Conservation (phyloP, 2,329 filamentous ascomycete genomes). For the Trichoderma simmonsii region DNA sequence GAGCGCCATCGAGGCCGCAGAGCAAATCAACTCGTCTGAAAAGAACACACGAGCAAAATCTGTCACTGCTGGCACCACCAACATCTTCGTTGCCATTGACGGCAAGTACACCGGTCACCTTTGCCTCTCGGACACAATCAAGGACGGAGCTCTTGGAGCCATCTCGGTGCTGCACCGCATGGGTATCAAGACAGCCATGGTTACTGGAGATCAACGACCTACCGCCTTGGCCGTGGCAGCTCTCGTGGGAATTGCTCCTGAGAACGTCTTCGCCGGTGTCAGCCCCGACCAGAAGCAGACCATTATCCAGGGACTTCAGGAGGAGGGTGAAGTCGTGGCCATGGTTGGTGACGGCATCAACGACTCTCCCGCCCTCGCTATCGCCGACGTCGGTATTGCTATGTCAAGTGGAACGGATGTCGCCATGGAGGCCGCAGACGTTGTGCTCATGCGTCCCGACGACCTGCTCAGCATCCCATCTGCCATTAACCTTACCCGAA, state of each 20-base stretch:
- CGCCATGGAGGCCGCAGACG: conserved; percentile 93
- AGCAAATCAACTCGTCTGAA: conserved; percentile 52
- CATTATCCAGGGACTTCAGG: conserved; percentile 76
- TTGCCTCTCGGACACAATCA: conserved; percentile 85
- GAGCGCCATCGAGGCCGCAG: conserved; percentile 61
- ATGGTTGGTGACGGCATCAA: conserved; percentile 99
- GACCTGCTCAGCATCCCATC: conserved; percentile 92
- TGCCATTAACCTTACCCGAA: conserved; percentile 73
- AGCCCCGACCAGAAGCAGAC: conserved; percentile 87
- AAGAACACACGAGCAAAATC: conserved; percentile 30
- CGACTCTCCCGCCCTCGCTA: conserved; percentile 91
- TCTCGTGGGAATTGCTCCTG: conserved; percentile 72
- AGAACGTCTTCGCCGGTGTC: conserved; percentile 80
- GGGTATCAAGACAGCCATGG: conserved; percentile 83
- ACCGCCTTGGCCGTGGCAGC: conserved; percentile 82
- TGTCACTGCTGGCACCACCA: conserved; percentile 65
- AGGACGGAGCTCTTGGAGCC: conserved; percentile 76
- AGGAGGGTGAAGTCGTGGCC: conserved; percentile 71
- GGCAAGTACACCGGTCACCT: conserved; percentile 76
- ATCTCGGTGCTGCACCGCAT: conserved; percentile 80
- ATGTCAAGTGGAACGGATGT: conserved; percentile 93
- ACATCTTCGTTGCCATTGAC: conserved; percentile 88
- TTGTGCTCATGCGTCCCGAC: conserved; percentile 91
- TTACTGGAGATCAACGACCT: conserved; percentile 86
- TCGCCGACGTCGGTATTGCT: conserved; percentile 88